Evolutionary conservation across 176 grass and related monocot species (phyloP), one percentile per base, ranked within the genome.

Genomic region (Aegilops longissima): DNA sequence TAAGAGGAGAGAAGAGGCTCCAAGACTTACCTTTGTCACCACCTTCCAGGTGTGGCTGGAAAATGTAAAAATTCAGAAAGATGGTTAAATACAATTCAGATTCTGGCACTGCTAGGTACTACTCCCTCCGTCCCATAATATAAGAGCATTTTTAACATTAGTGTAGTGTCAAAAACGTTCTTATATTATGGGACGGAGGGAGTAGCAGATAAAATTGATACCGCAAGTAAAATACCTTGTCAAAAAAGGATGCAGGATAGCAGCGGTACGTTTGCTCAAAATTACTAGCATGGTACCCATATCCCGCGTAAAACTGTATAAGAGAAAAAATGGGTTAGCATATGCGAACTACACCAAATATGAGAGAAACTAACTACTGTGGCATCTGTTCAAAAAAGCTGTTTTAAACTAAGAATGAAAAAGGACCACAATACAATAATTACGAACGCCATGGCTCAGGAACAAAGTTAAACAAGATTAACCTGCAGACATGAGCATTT

Each of bases 211-310:
- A 14, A 73, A 91, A 61, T 42, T 27, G 9, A 80, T 67, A 78
- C 21, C 21, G 61, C 29, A 52, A 83, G 59, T 16, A 75, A 2
- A 66, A 85, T 82, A 98, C 92, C 97, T 96, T 98, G 81, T 93
- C 88, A 85, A 96, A 92, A 87, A 96, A 96, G 25, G 96, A 96
- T 87, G 94, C 82, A 78, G 96, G 90, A 82, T 91, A 94, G 29
- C 96, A 96, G 30, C 70, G 83, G 42, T 91, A 98, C 0, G 82
- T 91, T 86, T 96, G 90, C 87, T 96, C 94, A 77, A 98, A 96
- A 23, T 85, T 90, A 84, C 58, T 94, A 61, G 81, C 80, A 89
- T 76, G 85, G 73, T 87, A 89, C 62, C 64, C 86, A 90, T 88
- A 92, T 24, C 90, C 85, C 0, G 80, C 68, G 6, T 91, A 96